Base-by-base conservation (phyloP, 2,329 filamentous ascomycete species). In the Nakataea oryzae region DNA sequence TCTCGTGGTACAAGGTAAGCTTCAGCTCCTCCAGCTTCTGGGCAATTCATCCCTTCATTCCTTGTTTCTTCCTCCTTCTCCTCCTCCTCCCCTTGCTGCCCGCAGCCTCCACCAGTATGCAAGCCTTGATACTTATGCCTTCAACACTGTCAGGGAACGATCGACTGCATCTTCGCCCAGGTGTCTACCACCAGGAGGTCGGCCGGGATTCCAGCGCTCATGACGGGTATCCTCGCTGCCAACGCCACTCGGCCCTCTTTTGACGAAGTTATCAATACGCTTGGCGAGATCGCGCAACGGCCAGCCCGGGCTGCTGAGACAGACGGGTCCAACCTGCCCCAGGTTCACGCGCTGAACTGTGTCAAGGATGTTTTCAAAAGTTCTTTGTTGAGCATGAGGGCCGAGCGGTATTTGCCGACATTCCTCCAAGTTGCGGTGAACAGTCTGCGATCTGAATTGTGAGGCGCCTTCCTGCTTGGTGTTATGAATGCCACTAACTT, bases 281-380 rank as follows among this genome's bases (percentile, higher is more conserved):
- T 92, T 5, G 81, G 84, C 64, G 71, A 74, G 3, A 86, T 90
- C 61, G 84, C 86, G 7, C 74, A 78, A 28, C 73, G 76, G 27
- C 79, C 83, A 59, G 82, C 82, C 3, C 75, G 72, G 12, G 77
- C 81, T 55, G 78, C 80, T 0, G 80, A 84, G 63, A 85, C 82
- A 0, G 85, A 87, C 63, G 84, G 81, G 32, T 82, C 82, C 2
- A 87, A 89, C 54, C 76, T 97, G 5, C 89, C 92, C 0, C 93
- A 99, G 73, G 95, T 99, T 0, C 95, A 99, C 73, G 92, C 95
- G 0, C 83, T 96, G 70, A 99, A 99, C 71, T 96, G 90, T 64
- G 78, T 99, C 63, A 95, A 95, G 70, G 92, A 96, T 66, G 87
- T 96, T 2, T 95, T 97, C 74, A 93, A 90, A 63, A 92, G 88